Base-by-base conservation (phyloP, 2,329 filamentous ascomycete species). In the Shiraia sp. region DNA sequence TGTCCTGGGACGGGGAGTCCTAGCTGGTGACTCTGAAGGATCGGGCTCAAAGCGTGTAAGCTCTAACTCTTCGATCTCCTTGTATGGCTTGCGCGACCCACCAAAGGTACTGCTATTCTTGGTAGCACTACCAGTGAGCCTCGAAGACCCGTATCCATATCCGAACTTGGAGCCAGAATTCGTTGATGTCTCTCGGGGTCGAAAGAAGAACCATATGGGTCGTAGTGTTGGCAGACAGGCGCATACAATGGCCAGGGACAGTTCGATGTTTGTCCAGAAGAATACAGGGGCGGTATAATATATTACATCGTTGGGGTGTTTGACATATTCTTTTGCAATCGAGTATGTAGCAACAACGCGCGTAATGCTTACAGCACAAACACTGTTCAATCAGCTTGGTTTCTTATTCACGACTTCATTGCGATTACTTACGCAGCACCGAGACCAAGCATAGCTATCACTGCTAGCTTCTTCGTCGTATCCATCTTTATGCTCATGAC, bases 181-280 rank as follows among this genome's bases (percentile, higher is more conserved):
- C 3, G 44, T 42, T 17, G 48, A 42, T 19, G 27, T 31, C 19
- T 49, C 35, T 12, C 42, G 36, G 4, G 58, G 51, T 16, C 41
- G 35, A 25, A 55, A 56, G 35, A 50, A 44, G 10, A 51, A 47
- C 49, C 49, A 63, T 12, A 63, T 58, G 1, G 59, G 59, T 12
- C 59, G 49, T 15, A 63, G 26, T 8, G 54, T 61, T 6, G 59
- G 59, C 1, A 63, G 50, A 14, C 57, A 61, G 5, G 55, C 47
- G 43, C 49, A 59, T 5, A 61, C 54, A 9, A 63, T 42, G 2
- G 51, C 59, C 2, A 63, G 28, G 3, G 56, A 60, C 6, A 61
- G 49, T 40, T 63, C 57, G 32, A 63, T 61, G 37, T 63, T 61
- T 3, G 52, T 58, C 59, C 59, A 63, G 42, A 63, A 63, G 49